Percentiles rank a stretch among this genome's conserved stretches.
Conservation (phyloP, 257 asterid genomes). For the Osmanthus fragrans region DNA sequence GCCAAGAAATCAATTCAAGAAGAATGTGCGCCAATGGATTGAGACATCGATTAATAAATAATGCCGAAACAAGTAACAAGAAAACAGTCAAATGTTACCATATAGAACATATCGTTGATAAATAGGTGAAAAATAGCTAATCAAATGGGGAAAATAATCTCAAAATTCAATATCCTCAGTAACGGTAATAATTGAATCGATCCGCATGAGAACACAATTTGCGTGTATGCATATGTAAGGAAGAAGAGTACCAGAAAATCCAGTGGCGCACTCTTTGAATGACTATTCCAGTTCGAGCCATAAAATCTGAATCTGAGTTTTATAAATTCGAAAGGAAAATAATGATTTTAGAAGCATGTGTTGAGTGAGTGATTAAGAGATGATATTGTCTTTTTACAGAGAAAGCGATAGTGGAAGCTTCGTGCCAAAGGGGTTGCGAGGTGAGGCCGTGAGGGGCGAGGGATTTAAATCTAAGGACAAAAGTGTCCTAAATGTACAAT, state of each 20-base stretch:
- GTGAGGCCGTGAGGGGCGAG: neutral
- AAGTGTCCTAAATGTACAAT: neutral
- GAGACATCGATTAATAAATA: neutral
- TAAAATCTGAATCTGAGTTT: neutral
- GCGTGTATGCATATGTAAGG: neutral
- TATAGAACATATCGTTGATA: neutral
- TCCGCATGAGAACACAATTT: neutral
- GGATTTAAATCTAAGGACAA: neutral
- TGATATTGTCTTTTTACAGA: neutral
- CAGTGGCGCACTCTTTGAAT: neutral
- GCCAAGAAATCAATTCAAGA: too few relatives aligned
- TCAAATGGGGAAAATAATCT: neutral
- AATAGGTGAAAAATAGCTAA: neutral
- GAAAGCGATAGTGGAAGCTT: neutral
- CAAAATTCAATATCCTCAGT: neutral
- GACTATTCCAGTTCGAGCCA: slow-evolving; percentile 1
- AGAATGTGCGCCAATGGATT: neutral
- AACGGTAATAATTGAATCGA: neutral
- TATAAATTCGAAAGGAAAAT: neutral
- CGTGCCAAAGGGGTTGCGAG: neutral
- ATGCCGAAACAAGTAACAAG: neutral
- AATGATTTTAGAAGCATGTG: neutral
- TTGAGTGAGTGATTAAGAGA: neutral
- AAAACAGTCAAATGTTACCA: neutral
- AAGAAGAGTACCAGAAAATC: neutral